Conservation (phyloP, 495 filamentous ascomycete genomes). For the Patellaria atrata region DNA sequence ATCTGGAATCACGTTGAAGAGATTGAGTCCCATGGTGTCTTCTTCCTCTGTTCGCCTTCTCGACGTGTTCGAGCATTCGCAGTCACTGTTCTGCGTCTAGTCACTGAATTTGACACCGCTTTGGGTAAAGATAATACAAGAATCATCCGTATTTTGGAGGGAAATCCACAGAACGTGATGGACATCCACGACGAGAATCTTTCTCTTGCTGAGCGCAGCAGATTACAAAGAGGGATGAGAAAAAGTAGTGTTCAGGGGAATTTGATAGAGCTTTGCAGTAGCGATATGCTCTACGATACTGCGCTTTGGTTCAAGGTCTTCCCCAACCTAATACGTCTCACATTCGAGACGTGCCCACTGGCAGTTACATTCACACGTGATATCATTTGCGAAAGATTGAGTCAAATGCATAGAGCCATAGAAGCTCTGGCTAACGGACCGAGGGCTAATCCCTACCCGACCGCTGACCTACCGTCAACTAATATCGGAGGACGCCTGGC, state of each 20-base stretch:
- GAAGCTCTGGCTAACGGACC: constrained; percentile 59
- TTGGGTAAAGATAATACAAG: constrained; percentile 65
- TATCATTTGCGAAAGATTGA: constrained; percentile 75
- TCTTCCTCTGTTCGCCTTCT: constrained; percentile 95
- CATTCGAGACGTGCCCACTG: constrained; percentile 79
- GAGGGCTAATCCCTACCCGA: constrained; percentile 43
- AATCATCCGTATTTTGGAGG: constrained; percentile 83
- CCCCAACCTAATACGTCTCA: constrained; percentile 83
- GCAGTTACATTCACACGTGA: constrained; percentile 82
- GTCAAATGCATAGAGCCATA: constrained; percentile 83
- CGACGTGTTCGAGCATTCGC: constrained; percentile 76
- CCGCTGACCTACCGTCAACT: constrained; percentile 36
- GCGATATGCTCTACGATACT: constrained; percentile 86
- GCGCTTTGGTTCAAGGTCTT: constrained; percentile 97
- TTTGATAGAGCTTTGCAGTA: constrained; percentile 85
- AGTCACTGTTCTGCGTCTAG: constrained; percentile 77
- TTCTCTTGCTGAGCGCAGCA: constrained; percentile 81
- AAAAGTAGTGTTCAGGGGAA: constrained; percentile 73
- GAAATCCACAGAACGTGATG: constrained; percentile 75
- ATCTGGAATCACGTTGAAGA: constrained; percentile 89
- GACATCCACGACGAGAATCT: constrained; percentile 86
- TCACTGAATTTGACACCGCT: constrained; percentile 87
- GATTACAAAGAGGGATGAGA: constrained; percentile 78
- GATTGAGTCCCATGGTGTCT: constrained; percentile 92
- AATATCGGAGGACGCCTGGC: constrained; percentile 37